phyloP scores from a whole-genome alignment of 208 protist genomes.

The Trypanosoma theileri region DNA sequence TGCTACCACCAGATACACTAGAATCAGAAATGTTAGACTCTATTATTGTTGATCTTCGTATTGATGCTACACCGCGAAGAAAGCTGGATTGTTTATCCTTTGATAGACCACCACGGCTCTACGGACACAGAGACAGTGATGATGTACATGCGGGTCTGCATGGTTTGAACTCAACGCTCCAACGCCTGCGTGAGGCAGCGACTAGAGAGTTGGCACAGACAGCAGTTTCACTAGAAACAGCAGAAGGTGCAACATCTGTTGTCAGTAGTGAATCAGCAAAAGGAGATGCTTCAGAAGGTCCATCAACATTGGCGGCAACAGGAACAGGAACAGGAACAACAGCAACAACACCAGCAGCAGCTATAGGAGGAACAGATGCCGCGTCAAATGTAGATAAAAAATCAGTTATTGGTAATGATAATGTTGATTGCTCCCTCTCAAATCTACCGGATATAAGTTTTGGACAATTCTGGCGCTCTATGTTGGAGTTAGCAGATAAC shows the following conservation, averaged over 20 bases:
- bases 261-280: no score
- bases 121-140: conserved; percentile 11
- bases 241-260: conserved; percentile 1
- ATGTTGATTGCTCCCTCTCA: not conserved
- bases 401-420: no score
- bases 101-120: conserved; percentile 40
- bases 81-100: conserved; percentile 41
- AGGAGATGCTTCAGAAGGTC: no score
- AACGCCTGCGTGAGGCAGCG: not conserved
- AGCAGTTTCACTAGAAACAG: conserved; percentile 1
- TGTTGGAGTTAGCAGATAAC: conserved; percentile 88
- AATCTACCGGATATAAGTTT: conserved; percentile 72
- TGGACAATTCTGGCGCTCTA: conserved; percentile 81
- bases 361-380: conserved; percentile 6
- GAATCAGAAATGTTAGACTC: conserved; percentile 78
- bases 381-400: not conserved
- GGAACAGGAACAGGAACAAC: not conserved
- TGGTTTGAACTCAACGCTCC: not conserved
- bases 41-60: conserved; percentile 66
- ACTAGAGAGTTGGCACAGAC: not conserved
- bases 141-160: not conserved
- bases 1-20: conserved; percentile 58
- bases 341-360: not conserved
- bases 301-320: no score
- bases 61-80: conserved; percentile 55